Base-by-base conservation (phyloP, 306 rosid genomes). In the Pyrus communis region DNA sequence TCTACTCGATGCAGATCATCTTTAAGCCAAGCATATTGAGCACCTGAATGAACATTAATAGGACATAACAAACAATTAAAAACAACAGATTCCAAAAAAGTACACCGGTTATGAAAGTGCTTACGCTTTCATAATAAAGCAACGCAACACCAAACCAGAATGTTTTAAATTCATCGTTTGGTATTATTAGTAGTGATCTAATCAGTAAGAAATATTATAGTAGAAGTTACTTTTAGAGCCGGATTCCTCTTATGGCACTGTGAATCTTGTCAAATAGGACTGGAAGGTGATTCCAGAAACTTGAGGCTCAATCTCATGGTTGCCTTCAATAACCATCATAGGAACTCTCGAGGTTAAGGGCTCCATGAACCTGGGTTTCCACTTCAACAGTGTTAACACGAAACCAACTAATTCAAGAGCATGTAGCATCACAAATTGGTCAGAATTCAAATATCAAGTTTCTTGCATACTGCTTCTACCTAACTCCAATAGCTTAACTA, bases 231-330 rank as follows among this genome's bases (percentile, higher is more conserved):
- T 90, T 46, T 84, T 90, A 18, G 98, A 93, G 75, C 90, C 91
- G 64, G 89, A 80, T 78, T 93, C 97, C 71, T 80, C 79, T 2
- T 90, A 84, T 19, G 98, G 96, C 70, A 90, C 97, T 27, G 96
- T 87, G 59, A 91, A 94, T 82, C 97, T 84, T 70, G 97, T 79
- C 67, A 77, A 52, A 80, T 93, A 93, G 59, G 96, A 91, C 79
- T 87, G 22, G 77, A 94, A 94, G 69, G 86, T 83, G 80, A 90
- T 85, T 69, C 94, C 90, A 58, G 83, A 77, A 65, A 77, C 92
- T 84, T 94, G 97, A 78, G 98, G 97, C 81, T 93, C 97, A 85
- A 91, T 93, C 87, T 93, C 98, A 80, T 93, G 98, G 84, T 93
- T 93, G 74, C 98, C 98, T 81, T 91, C 97, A 74, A 91, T 84